These are phyloP conservation scores for Exophiala oligosperma DNA, from an alignment of 2,329 filamentous ascomycete species.

Conservation along the genomic window DNA sequence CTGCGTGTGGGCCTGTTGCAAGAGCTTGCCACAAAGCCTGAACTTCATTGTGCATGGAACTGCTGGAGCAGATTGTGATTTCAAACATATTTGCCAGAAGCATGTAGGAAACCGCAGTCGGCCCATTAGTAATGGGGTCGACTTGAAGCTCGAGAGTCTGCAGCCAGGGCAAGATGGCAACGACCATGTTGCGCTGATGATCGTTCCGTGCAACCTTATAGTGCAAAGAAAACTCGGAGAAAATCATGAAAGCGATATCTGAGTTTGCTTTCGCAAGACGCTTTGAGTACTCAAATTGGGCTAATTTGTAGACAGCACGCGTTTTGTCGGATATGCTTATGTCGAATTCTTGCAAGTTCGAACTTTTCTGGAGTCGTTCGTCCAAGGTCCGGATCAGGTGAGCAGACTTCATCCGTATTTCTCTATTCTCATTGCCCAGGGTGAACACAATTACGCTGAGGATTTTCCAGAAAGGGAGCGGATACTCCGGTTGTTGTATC, in stretches of 20 bases:
- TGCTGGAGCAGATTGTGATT: slow-evolving; percentile 90
- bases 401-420: slow-evolving; percentile 85
- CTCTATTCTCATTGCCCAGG: slow-evolving; percentile 85
- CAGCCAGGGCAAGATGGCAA: slow-evolving; percentile 93
- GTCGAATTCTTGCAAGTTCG: slow-evolving; percentile 93
- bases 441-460: slow-evolving; percentile 87
- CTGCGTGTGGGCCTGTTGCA: slow-evolving; percentile 86
- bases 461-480: slow-evolving; percentile 85
- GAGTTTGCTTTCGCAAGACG: slow-evolving; percentile 84
- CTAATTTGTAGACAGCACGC: slow-evolving; percentile 94
- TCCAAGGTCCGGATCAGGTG: slow-evolving; percentile 79
- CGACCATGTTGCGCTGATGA: slow-evolving; percentile 89
- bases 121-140: slow-evolving; percentile 79
- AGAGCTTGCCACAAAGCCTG: slow-evolving; percentile 97
- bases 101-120: slow-evolving; percentile 90
- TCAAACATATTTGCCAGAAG: slow-evolving; percentile 92
- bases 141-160: slow-evolving; percentile 90
- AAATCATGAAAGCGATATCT: slow-evolving; percentile 87
- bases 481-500: slow-evolving; percentile 77
- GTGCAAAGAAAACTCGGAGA: slow-evolving; percentile 91
- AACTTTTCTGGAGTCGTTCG: slow-evolving; percentile 77
- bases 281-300: slow-evolving; percentile 95
- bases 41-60: slow-evolving; percentile 88
- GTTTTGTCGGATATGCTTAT: slow-evolving; percentile 99
- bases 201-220: slow-evolving; percentile 84